Evolutionary conservation across 257 asterid species (phyloP).

Genomic region (Rubia yunnanensis): DNA sequence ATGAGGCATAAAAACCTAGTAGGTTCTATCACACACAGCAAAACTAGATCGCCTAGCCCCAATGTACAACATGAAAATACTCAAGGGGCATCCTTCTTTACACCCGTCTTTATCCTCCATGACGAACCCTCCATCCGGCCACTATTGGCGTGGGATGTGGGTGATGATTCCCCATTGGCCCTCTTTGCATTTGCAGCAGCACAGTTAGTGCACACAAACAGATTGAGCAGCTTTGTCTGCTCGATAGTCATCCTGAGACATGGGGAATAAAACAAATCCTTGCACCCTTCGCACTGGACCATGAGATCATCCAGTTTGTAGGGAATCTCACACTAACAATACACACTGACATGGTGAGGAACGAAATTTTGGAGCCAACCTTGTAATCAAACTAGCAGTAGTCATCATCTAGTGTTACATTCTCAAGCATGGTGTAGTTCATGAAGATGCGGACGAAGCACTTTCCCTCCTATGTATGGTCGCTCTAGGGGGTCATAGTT

Average conservation of each 20-base stretch:
- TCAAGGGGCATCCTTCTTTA: too few relatives aligned
- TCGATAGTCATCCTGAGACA: conserved; percentile 48
- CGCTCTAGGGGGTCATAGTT: conserved; percentile 55
- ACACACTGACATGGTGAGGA: conserved; percentile 64
- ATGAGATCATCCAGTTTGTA: conserved; percentile 68
- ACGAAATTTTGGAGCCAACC: conserved; percentile 40
- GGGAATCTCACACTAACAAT: conserved; percentile 72
- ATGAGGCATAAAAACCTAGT: too few relatives aligned
- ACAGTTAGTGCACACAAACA: conserved; percentile 49
- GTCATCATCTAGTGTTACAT: conserved; percentile 45
- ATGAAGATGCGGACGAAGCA: conserved; percentile 52
- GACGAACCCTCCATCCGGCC: too few relatives aligned
- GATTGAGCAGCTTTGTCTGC: conserved; percentile 36
- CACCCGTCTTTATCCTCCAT: too few relatives aligned
- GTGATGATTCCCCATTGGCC: conserved; percentile 5
- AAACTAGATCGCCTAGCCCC: not conserved
- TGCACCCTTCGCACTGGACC: conserved; percentile 67
- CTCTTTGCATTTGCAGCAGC: conserved; percentile 29
- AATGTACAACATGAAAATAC: too few relatives aligned
- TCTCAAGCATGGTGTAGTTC: conserved; percentile 42
- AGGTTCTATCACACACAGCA: too few relatives aligned
- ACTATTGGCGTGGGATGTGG: conserved; percentile 14
- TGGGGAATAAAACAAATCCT: conserved; percentile 71
- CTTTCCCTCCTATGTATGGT: conserved; percentile 50
- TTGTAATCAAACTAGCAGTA: conserved; percentile 49